Evolutionary conservation across 441 rosid species (phyloP).

Genomic region (Eruca vesicaria): DNA sequence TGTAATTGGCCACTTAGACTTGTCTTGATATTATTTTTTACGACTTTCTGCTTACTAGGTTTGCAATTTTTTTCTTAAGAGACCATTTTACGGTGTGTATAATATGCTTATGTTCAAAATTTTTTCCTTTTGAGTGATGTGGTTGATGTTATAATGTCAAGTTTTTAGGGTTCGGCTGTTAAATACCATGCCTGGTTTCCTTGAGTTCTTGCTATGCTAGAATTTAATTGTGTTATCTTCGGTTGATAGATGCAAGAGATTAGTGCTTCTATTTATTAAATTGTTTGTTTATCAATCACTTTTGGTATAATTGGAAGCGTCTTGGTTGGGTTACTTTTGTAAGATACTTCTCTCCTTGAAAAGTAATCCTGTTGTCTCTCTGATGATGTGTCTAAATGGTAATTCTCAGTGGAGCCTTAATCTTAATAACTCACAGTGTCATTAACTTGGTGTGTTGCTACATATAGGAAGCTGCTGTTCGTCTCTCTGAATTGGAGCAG

Average conservation of each 20-base stretch:
- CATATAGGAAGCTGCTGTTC: conserved; percentile 87
- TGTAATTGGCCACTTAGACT: neutral
- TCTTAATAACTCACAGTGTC: neutral
- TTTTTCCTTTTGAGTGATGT: neutral
- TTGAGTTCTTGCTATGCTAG: conserved; percentile 2
- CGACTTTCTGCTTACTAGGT: neutral
- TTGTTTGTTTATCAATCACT: conserved; percentile 13
- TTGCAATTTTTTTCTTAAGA: neutral
- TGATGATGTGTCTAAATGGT: neutral
- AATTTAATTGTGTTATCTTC: neutral
- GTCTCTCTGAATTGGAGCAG: conserved; percentile 89
- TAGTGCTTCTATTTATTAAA: neutral
- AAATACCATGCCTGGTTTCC: neutral
- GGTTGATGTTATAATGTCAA: conserved; percentile 1
- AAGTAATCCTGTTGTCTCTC: neutral
- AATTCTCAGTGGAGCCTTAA: neutral
- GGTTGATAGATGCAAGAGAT: neutral
- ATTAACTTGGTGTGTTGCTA: conserved; percentile 24
- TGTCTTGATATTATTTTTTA: conserved; percentile 9
- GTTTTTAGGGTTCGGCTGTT: neutral
- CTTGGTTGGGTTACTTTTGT: neutral
- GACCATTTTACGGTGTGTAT: neutral
- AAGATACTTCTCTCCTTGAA: conserved; percentile 2
- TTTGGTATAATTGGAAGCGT: conserved; percentile 12
- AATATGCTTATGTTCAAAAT: neutral